A percentile compares a stretch with the other conserved stretches of the same genome.
Conservation (phyloP, 108 stramenopile species). For the Pseudonitzschia pungens region DNA sequence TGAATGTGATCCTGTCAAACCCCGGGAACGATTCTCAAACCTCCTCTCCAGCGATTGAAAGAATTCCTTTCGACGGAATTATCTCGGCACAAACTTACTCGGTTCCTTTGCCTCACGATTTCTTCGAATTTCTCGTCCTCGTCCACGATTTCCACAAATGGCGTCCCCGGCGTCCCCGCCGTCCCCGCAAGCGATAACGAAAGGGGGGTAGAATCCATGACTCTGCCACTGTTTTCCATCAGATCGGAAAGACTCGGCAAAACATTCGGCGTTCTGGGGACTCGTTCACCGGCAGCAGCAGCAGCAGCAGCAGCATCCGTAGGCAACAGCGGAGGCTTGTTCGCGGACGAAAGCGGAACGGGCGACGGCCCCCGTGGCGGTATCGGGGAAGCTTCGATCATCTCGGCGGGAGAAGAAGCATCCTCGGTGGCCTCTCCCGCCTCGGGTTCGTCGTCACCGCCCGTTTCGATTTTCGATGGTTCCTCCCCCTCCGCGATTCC, state of each 20-base stretch:
- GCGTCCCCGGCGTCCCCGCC: neutral
- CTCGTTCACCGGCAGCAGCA: neutral
- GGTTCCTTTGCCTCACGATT: slow-evolving; percentile 67
- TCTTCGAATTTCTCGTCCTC: slow-evolving; percentile 50
- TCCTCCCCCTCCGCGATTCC: neutral
- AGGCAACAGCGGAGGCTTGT: neutral
- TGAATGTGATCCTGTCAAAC: no score
- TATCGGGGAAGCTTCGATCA: neutral
- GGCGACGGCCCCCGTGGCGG: neutral
- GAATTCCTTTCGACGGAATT: neutral
- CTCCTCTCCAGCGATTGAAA: neutral
- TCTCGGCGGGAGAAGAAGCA: neutral
- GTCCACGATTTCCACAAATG: neutral
- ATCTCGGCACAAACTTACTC: slow-evolving; percentile 26
- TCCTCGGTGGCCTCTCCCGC: neutral
- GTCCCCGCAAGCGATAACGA: neutral
- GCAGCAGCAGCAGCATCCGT: neutral
- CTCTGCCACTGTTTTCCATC: neutral
- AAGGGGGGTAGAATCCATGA: neutral
- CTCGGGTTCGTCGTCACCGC: neutral
- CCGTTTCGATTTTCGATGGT: neutral
- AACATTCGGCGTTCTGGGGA: neutral
- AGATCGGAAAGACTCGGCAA: neutral
- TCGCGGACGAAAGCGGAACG: neutral
- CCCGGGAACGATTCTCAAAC: no score